Evolutionary conservation across 2,329 filamentous ascomycete species (phyloP).

Genomic region (Coleophoma eucalyptorum): DNA sequence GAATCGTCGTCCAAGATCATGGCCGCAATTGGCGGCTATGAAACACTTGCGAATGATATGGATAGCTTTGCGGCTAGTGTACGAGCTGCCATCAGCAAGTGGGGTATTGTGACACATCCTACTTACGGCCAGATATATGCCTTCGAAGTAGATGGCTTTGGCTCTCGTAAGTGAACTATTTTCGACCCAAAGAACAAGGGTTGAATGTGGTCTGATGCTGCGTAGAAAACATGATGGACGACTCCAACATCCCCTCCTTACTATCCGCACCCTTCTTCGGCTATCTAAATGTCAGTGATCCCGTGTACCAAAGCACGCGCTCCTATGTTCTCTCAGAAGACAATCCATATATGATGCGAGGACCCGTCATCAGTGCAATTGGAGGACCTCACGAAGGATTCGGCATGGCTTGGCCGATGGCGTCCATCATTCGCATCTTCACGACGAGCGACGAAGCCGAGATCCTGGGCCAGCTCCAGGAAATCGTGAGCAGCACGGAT

Average conservation of each 20-base stretch:
- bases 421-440: conserved; percentile 47
- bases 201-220: conserved; percentile 16
- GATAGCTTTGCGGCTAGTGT: conserved; percentile 57
- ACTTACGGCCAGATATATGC: conserved; percentile 68
- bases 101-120: conserved; percentile 65
- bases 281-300: conserved; percentile 53
- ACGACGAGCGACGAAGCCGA: conserved; percentile 36
- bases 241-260: conserved; percentile 67
- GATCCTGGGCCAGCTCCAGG: conserved; percentile 20
- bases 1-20: conserved; percentile 48
- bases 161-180: conserved; percentile 36
- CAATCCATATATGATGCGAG: conserved; percentile 71
- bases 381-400: conserved; percentile 66
- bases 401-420: conserved; percentile 51
- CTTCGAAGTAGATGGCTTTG: conserved; percentile 74
- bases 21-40: conserved; percentile 40
- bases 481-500: conserved; percentile 20
- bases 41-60: conserved; percentile 54
- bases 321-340: conserved; percentile 70
- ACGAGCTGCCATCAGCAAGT: conserved; percentile 60
- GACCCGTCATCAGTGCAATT: conserved; percentile 57
- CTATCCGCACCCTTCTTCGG: conserved; percentile 62
- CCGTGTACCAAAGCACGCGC: conserved; percentile 74
- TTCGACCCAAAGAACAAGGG: not conserved
- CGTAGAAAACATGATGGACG: conserved; percentile 59